Evolutionary conservation across 768 basidiomycete species (phyloP).

Genomic region (Trametes cubensis): DNA sequence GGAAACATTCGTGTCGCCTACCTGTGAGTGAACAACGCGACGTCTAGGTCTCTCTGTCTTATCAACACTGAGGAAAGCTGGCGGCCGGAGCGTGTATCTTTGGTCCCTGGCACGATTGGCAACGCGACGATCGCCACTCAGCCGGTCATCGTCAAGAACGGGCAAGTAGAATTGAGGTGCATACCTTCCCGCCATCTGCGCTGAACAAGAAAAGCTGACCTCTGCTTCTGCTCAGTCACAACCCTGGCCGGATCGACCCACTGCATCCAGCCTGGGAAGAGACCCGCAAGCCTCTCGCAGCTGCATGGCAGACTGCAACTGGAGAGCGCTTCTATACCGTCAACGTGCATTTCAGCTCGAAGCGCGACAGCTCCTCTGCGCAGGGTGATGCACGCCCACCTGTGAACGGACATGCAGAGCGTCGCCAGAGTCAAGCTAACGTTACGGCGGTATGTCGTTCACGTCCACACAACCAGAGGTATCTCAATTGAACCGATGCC

Average conservation of each 20-base stretch:
- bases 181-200: conserved; percentile 7
- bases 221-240: conserved; percentile 44
- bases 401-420: conserved; percentile 53
- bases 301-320: conserved; percentile 51
- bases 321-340: conserved; percentile 57
- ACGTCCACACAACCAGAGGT: background rate
- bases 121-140: conserved; percentile 49
- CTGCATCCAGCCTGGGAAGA: conserved; percentile 54
- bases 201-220: background rate
- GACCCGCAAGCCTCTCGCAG: conserved; percentile 62
- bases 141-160: conserved; percentile 37
- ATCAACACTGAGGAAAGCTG: conserved; percentile 37
- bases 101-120: conserved; percentile 51
- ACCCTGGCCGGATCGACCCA: conserved; percentile 66
- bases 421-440: conserved; percentile 52
- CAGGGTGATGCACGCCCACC: conserved; percentile 62
- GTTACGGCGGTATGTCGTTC: conserved; percentile 48
- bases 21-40: conserved; percentile 40
- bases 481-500: background rate
- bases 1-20: conserved; percentile 66
- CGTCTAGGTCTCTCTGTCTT: background rate
- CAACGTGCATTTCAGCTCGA: conserved; percentile 62
- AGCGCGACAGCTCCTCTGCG: conserved; percentile 56
- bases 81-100: conserved; percentile 51
- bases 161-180: conserved; percentile 47